These are phyloP conservation scores for Epichloe uncinata DNA, from an alignment of 2,329 filamentous ascomycete genomes.

Conservation along the genomic window DNA sequence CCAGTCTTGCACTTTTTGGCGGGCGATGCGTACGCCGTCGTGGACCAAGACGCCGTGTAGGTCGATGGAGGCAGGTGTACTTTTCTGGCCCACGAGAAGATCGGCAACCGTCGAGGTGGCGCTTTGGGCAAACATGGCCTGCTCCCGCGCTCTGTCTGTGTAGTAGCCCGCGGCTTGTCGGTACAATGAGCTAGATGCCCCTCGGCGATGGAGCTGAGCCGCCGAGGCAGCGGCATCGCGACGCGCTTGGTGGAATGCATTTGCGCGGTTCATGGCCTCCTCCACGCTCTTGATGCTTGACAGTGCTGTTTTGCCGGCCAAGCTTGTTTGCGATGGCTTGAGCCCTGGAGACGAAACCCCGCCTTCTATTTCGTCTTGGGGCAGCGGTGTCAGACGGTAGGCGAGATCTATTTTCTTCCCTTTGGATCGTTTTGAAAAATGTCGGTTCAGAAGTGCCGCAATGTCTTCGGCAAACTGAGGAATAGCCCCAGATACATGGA, in stretches of 20 bases:
- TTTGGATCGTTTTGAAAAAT: slow-evolving; percentile 27
- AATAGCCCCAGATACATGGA: slow-evolving; percentile 25
- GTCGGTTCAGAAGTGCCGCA: slow-evolving; percentile 25
- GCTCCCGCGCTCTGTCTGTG: slow-evolving; percentile 53
- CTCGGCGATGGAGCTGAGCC: slow-evolving; percentile 28
- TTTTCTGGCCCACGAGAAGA: slow-evolving; percentile 53
- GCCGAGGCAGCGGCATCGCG: slow-evolving; percentile 24
- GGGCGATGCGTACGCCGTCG: slow-evolving; percentile 69
- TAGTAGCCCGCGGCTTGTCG: slow-evolving; percentile 67
- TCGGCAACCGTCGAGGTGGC: slow-evolving; percentile 58
- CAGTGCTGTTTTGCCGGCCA: neutral
- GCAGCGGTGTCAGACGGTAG: slow-evolving; percentile 26
- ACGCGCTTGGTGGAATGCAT: slow-evolving; percentile 17
- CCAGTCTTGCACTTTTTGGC: slow-evolving; percentile 55
- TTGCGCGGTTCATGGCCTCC: slow-evolving; percentile 16
- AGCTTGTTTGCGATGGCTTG: neutral
- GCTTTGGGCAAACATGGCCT: slow-evolving; percentile 40
- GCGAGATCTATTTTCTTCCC: slow-evolving; percentile 23
- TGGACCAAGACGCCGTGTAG: slow-evolving; percentile 73
- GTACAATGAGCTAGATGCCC: slow-evolving; percentile 59
- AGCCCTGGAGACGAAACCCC: neutral
- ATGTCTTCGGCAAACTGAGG: slow-evolving; percentile 26
- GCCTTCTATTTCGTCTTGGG: slow-evolving; percentile 8
- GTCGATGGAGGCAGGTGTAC: slow-evolving; percentile 49
- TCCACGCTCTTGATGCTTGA: slow-evolving; percentile 9